Evolutionary conservation across 1,284 basidiomycete species (phyloP), one percentile per base, ranked within the genome.

Genomic region (Blastosporella zonata): DNA sequence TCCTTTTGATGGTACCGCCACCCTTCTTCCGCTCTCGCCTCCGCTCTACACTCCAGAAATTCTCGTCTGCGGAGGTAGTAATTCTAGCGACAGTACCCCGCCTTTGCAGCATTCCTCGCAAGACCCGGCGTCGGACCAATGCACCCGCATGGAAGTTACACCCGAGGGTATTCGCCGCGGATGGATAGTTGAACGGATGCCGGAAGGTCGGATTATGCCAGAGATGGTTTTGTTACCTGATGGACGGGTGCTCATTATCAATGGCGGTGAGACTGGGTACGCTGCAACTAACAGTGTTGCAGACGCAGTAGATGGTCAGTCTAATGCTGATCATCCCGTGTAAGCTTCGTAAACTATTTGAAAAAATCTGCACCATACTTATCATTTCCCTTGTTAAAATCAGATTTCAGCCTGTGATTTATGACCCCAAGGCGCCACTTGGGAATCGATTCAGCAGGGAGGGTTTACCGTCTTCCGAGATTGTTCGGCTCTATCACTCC

Each of bases 141-240:
- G 75, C 61, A 67, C 62, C 39, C 61, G 52, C 15, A 53, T 53
- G 10, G 41, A 6, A 15, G 35, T 50, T 15, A 69, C 67, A 9
- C 54, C 63, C 3, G 65, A 61, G 17, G 73, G 73, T 0, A 73
- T 74, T 40, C 52, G 55, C 33, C 55, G 61, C 31, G 72, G 71
- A 2, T 74, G 72, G 73, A 40, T 64, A 18, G 63, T 68, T 6
- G 69, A 73, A 49, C 49, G 58, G 10, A 69, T 74, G 69, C 63
- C 69, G 0, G 62, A 64, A 23, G 52, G 64, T 25, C 59, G 75
- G 17, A 67, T 72, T 12, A 78, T 81, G 77, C 70, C 70, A 2
- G 73, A 75, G 55, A 65, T 74, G 41, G 59, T 82, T n/a, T 67
- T 80, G 29, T 62, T 79, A 17, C 81, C 81, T 1, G 76, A 77